Conservation (phyloP, 768 basidiomycete genomes). For the Amyloporia xantha region DNA sequence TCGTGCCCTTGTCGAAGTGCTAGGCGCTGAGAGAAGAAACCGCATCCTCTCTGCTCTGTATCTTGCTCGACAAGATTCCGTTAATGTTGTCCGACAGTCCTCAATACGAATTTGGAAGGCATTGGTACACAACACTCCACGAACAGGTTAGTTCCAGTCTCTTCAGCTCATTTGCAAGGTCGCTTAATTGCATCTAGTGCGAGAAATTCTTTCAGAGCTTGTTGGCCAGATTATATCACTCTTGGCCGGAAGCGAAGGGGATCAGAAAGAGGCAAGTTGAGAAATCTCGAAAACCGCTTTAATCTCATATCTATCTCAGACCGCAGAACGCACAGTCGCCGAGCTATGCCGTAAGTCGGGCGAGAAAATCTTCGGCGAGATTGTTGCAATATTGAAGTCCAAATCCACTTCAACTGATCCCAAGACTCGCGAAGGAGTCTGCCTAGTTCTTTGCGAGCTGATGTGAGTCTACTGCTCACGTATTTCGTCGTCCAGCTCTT, state of each 20-base stretch:
- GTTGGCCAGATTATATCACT: constrained; percentile 70
- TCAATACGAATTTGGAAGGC: constrained; percentile 98
- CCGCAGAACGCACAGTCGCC: constrained; percentile 77
- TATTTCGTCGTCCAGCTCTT: background rate
- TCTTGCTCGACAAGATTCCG: constrained; percentile 89
- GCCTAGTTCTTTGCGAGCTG: constrained; percentile 79
- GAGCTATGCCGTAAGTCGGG: constrained; percentile 96
- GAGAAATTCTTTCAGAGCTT: constrained; percentile 87
- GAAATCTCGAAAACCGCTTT: constrained; percentile 1
- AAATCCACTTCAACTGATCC: constrained; percentile 57
- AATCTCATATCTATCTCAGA: constrained; percentile 39
- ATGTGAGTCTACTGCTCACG: constrained; percentile 51
- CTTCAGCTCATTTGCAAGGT: background rate
- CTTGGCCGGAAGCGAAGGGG: constrained; percentile 71
- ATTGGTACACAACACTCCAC: constrained; percentile 88
- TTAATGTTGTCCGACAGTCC: constrained; percentile 81
- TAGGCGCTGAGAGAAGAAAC: constrained; percentile 85
- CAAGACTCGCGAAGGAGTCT: constrained; percentile 75
- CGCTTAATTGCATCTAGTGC: constrained; percentile 38
- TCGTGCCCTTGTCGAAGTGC: constrained; percentile 78
- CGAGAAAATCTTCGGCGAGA: constrained; percentile 80
- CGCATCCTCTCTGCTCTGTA: constrained; percentile 88
- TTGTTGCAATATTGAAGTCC: constrained; percentile 70
- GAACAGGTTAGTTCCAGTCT: constrained; percentile 80
- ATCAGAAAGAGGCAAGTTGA: constrained; percentile 91